Evolutionary conservation across 768 basidiomycete genomes (phyloP), one percentile per base, ranked within the genome.

Genomic region (Chalciporus chontae): DNA sequence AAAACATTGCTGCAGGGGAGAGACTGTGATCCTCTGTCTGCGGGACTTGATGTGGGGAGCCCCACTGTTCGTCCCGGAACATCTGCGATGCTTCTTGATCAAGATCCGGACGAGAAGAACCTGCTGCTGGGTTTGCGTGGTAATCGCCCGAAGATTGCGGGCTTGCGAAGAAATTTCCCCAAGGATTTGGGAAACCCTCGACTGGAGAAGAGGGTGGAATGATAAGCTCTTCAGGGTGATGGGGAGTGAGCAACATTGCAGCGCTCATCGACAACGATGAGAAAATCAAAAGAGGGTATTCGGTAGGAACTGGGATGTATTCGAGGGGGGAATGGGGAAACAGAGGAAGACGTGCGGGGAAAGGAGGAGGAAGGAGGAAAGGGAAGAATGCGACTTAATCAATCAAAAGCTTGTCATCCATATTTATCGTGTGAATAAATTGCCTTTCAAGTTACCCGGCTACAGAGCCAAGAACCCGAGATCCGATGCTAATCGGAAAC

Each of bases 1-100:
- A 72, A 57, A 90, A 92, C 66, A 82, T 73, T 0, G 87, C 87
- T 0, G 89, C 87, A 1, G 87, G 86, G 1, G 88, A 90, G 14
- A 72, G 21, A 21, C 21, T 56, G 14, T 66, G 40, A 1, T 56
- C 61, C 15, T 45, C 51, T 7, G 55, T 8, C 21, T 45, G 65
- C 41, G 63, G 40, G 27, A 50, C 45, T 1, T 37, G 29, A 21
- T 40, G 37, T 3, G 37, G 7, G 9, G 31, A 21, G 41, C 5
- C 8, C 32, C 32, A 23, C 15, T 53, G 53, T 37, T 56, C 39
- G 7, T 43, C 31, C 3, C 58, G 36, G 15, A 65, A 21, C 26
- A 38, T 57, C 14, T 54, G 60, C 0, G 65, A 62, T 2, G 34
- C 9, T 23, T 61, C 57, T 6, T 68, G 68, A 53, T 63, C 59